Percentiles rank a stretch among this genome's conserved stretches.
phyloP scores from a whole-genome alignment of 371 early-diverging fungal genomes.

The Mucor indicus region DNA sequence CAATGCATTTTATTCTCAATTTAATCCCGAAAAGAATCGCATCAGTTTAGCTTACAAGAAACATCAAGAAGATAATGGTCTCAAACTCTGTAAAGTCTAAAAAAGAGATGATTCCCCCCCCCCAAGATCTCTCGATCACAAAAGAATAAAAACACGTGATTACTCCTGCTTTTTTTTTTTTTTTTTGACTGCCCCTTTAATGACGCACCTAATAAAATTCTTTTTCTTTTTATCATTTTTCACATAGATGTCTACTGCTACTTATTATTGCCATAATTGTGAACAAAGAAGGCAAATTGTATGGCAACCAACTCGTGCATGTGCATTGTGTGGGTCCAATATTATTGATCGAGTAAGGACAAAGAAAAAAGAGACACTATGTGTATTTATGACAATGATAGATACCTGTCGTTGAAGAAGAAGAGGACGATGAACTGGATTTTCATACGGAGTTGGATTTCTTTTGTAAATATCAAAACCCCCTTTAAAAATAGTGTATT shows the following conservation, averaged over 20 bases:
- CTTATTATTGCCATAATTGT: conserved; percentile 10
- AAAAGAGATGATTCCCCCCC: too few species aligned
- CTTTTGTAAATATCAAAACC: background rate
- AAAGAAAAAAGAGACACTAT: background rate
- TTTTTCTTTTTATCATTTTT: too few species aligned
- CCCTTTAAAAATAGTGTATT: background rate
- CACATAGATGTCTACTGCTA: too few species aligned
- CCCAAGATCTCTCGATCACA: too few species aligned
- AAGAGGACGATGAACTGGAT: background rate
- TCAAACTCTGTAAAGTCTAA: conserved; percentile 15
- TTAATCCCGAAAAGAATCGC: conserved; percentile 31
- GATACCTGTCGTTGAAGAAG: background rate
- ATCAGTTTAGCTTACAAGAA: conserved; percentile 43
- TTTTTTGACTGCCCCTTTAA: too few species aligned
- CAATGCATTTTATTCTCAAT: conserved; percentile 46
- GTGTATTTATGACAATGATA: too few species aligned
- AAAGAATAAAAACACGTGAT: too few species aligned
- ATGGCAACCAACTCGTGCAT: background rate
- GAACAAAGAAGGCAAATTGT: conserved; percentile 3
- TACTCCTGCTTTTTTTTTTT: too few species aligned
- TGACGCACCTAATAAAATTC: too few species aligned
- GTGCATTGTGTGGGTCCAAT: conserved; percentile 1
- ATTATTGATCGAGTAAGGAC: conserved; percentile 1
- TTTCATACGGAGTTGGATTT: conserved; percentile 1
- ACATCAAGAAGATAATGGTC: conserved; percentile 28